Base-by-base conservation (phyloP, 345 rosid species). In the Cardiospermum halicacabum region DNA sequence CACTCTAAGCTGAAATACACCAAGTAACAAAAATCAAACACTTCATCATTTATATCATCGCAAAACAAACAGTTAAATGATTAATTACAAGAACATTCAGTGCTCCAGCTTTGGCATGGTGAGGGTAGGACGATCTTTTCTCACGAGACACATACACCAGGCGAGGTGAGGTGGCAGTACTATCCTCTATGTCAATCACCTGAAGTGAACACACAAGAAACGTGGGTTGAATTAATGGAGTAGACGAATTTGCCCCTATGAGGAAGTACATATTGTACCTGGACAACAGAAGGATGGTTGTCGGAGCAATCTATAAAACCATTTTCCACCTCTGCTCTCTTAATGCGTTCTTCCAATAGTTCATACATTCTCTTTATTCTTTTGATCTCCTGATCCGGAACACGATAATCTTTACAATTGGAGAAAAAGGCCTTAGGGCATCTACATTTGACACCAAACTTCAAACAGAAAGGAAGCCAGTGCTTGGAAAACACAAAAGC, bases 41-140 rank as follows among this genome's bases (percentile, higher is more conserved):
- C 11, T 19, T 69, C 39, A 43, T 30, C 16, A 2, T 11, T 25
- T 37, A 11, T 28, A 11, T 26, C 7, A 24, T 47, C 32, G 56
- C 16, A 32, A 30, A 12, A 11, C 7, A 28, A 61, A 1, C 18
- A 7, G 36, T 31, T 7, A 8, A 27, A 62, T 65, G 0, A 21
- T 11, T 2, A 53, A 66, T 18, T 79, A 84, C 84, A 45, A 80
- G 84, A 55, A 68, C 81, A 57, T 82, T 82, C 6, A 82, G 77
- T 16, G 84, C 89, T 66, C 83, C 86, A 21, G 81, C 86, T 66
- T 82, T 82, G 75, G 80, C 81, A 62, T 82, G 63, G 55, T 84
- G 83, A 0, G 69, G 78, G 37, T 34, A 58, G 15, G 65, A 59
- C 34, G 82, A 73, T 7, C 72, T 68, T 58, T 72, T 79, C 78